Evolutionary conservation across 192 early-diverging fungal species (phyloP), one percentile per base, ranked within the genome.

Genomic region (Mortierella claussenii): DNA sequence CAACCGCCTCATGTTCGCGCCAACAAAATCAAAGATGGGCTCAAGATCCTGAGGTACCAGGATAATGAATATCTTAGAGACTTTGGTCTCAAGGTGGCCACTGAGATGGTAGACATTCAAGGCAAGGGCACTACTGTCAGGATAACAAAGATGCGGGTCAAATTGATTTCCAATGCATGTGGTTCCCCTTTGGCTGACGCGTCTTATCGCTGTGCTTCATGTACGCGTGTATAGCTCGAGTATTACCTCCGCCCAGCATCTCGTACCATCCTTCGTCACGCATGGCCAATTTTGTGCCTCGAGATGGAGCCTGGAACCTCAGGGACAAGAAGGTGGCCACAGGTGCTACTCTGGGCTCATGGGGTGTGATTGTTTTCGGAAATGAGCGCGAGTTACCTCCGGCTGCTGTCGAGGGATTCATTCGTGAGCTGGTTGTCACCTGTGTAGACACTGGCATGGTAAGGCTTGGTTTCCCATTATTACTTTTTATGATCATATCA

Each of bases 301-400:
- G 81, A 9, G 86, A 85, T 68, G 95, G 97, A 26, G 89, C 90
- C 12, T 98, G 96, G 96, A 95, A 96, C 65, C 81, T 98, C 57
- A 86, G 87, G 51, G 92, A 91, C 66, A 91, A 90, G 78, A 87
- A 88, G 60, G 91, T 98, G 7, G 81, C 86, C 12, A 82, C 89
- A 10, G 95, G 94, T 31, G 88, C 85, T 2, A 85, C 85, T 18
- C 86, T 97, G 27, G 81, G 84, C n/a, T 90, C 89, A 36, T 96
- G 94, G 94, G 82, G 82, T 21, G 92, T 97, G 3, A 85, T 97
- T 7, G 88, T 90, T 20, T 92, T 97, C 64, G 89, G 85, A 18
- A 68, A 82, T 44, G 84, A 84, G 31, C 61, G 79, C 12, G 78
- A 86, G 13, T 71, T 91, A 7, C 80, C 84, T 7, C 51, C 86